These are phyloP conservation scores for Lachancea quebecensis DNA, from an alignment of 805 yeast genomes.

Conservation along the genomic window DNA sequence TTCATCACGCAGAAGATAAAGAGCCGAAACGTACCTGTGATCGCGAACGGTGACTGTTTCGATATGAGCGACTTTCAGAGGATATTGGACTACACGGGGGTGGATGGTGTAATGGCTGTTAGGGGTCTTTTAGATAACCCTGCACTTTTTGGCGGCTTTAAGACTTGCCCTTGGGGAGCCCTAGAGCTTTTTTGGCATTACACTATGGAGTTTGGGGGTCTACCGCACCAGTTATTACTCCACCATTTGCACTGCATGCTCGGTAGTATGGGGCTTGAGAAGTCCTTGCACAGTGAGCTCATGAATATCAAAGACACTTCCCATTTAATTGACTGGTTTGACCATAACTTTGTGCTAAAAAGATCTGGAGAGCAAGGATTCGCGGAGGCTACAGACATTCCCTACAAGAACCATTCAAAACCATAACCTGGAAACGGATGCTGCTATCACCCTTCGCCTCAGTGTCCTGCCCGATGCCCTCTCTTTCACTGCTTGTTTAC, in stretches of 20 bases:
- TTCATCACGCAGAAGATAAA: constrained; percentile 41
- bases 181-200: constrained; percentile 78
- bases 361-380: constrained; percentile 66
- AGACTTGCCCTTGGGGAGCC: constrained; percentile 83
- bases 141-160: constrained; percentile 71
- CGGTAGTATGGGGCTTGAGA: constrained; percentile 42
- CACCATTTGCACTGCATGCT: constrained; percentile 90
- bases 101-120: constrained; percentile 94
- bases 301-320: constrained; percentile 53
- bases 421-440: neutral
- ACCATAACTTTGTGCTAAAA: constrained; percentile 54
- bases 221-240: constrained; percentile 77
- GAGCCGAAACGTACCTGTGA: constrained; percentile 63
- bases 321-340: constrained; percentile 80
- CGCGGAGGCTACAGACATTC: constrained; percentile 46
- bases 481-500: neutral
- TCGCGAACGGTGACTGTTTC: constrained; percentile 98
- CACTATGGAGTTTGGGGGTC: constrained; percentile 63
- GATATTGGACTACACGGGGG: constrained; percentile 62
- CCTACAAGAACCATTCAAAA: constrained; percentile 25
- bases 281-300: constrained; percentile 48
- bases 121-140: constrained; percentile 85
- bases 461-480: neutral
- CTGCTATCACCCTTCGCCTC: neutral
- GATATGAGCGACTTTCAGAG: constrained; percentile 51